Percentiles rank a stretch among this genome's conserved stretches.
phyloP scores from a whole-genome alignment of 495 filamentous ascomycete species.

The Penicillium cosmopolitanum region DNA sequence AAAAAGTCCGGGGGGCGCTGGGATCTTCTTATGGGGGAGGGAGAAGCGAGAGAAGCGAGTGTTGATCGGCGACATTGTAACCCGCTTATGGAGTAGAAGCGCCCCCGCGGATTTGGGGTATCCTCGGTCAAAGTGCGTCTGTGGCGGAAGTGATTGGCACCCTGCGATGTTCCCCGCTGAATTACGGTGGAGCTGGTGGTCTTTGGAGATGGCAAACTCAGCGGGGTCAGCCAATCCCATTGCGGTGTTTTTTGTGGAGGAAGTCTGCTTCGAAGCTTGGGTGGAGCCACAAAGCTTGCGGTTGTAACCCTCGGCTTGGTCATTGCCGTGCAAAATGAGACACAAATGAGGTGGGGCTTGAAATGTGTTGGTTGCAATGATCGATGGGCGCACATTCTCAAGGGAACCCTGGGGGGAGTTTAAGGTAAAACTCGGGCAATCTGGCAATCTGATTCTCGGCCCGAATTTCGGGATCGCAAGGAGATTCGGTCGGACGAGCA shows the following conservation, averaged over 20 bases:
- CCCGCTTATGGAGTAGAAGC: no score
- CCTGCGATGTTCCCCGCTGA: neutral
- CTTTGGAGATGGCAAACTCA: neutral
- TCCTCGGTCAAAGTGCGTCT: neutral
- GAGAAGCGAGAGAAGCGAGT: neutral
- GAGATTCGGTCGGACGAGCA: neutral
- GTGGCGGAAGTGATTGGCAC: neutral
- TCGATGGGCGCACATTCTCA: no score
- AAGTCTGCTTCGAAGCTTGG: conserved; percentile 13
- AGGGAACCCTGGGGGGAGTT: no score
- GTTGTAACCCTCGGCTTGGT: neutral
- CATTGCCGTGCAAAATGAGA: neutral
- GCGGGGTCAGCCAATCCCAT: conserved; percentile 15
- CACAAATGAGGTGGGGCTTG: no score
- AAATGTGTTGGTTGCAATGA: neutral
- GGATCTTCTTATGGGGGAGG: neutral
- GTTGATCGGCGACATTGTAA: neutral
- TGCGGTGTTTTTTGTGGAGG: conserved; percentile 8
- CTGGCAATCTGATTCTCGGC: neutral
- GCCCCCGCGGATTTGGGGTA: neutral
- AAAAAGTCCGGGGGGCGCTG: neutral
- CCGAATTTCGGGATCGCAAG: neutral
- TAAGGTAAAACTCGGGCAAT: no score
- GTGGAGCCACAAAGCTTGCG: conserved; percentile 18
- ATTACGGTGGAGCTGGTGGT: neutral